Evolutionary conservation across 2,329 filamentous ascomycete species (phyloP), one percentile per base, ranked within the genome.

Genomic region (Penicillium oxalicum): DNA sequence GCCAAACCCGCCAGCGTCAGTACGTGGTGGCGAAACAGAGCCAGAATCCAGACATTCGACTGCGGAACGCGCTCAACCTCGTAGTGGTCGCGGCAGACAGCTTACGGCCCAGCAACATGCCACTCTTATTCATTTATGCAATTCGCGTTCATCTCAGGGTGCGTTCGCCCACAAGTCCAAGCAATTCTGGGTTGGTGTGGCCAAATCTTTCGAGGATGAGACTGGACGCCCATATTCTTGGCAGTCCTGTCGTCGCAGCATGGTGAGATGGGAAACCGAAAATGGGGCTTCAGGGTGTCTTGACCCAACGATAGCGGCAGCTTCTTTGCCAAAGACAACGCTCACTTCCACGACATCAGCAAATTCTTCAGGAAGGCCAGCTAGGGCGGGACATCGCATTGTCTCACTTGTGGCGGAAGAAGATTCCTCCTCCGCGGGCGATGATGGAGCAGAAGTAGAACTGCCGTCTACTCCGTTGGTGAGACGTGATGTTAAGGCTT

Each of bases 161-260:
- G 4, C 4, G 7, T 39, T 43, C 18, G 13, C 28, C 7, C n/a
- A 13, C 1, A 25, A 56, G 11, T 47, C 50, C 1, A 62, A 60
- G 26, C 35, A 48, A 12, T 62, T 61, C 34, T 64, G 62, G 62
- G 36, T 55, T 12, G 36, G 40, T 3, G 53, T 63, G 5, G 52
- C 61, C 4, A 33, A 42, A 5, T 26, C 43, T 2, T 49, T 63
- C 3, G 44, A 51, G 9, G 33, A 40, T 27, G 26, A 41, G 35
- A 58, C 56, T 9, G 54, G 54, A 29, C 60, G 62, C n/a, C 36
- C 46, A 9, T 64, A 64, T 34, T 63, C 62, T 0, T 62, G 61
- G 59, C 57, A 59, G 33, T 64, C 62, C 3, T 64, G 62, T 36
- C 59, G 56, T 5, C 59, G 61, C 25, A 57, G 58, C 18, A 61